Percentiles rank a stretch among this genome's conserved stretches.
Conservation (phyloP, 768 basidiomycete species). For the Leccinum variicolor region DNA sequence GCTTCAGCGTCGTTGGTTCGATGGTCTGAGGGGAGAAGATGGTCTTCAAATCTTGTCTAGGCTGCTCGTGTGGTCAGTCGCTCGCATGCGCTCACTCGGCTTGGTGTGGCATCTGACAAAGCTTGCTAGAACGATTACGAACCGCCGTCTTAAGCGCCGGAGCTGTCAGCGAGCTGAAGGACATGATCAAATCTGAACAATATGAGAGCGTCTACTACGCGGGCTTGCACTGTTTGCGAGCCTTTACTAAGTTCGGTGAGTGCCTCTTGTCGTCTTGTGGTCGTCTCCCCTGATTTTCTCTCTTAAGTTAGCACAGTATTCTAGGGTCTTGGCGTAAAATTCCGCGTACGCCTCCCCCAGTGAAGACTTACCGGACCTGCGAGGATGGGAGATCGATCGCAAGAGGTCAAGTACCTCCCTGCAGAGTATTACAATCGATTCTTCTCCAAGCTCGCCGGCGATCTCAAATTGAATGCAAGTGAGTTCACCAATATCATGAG, state of each 20-base stretch:
- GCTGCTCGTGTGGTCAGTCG: constrained; percentile 22
- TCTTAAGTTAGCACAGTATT: background rate
- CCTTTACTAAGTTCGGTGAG: constrained; percentile 19
- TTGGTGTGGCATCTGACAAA: background rate
- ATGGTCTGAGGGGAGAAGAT: constrained; percentile 25
- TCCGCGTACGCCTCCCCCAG: background rate
- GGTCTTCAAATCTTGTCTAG: constrained; percentile 17
- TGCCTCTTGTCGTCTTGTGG: background rate
- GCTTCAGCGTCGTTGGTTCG: constrained; percentile 27
- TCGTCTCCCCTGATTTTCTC: background rate
- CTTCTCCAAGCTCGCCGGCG: constrained; percentile 54
- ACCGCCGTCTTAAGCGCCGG: constrained; percentile 12
- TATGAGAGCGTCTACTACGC: constrained; percentile 13
- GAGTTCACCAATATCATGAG: constrained; percentile 17
- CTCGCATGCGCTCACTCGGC: background rate
- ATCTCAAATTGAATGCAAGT: constrained; percentile 59
- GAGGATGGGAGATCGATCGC: background rate
- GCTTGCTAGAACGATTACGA: constrained; percentile 13
- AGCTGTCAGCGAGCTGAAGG: constrained; percentile 9
- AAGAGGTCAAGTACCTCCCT: constrained; percentile 34
- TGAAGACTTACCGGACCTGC: background rate
- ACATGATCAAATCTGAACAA: constrained; percentile 12
- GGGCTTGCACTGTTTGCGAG: constrained; percentile 23
- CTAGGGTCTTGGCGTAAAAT: background rate
- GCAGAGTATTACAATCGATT: constrained; percentile 50